Percentiles rank a stretch among this genome's conserved stretches.
These are phyloP conservation scores for Malassezia brasiliensis DNA, from an alignment of 1,284 basidiomycete species.

Conservation along the genomic window DNA sequence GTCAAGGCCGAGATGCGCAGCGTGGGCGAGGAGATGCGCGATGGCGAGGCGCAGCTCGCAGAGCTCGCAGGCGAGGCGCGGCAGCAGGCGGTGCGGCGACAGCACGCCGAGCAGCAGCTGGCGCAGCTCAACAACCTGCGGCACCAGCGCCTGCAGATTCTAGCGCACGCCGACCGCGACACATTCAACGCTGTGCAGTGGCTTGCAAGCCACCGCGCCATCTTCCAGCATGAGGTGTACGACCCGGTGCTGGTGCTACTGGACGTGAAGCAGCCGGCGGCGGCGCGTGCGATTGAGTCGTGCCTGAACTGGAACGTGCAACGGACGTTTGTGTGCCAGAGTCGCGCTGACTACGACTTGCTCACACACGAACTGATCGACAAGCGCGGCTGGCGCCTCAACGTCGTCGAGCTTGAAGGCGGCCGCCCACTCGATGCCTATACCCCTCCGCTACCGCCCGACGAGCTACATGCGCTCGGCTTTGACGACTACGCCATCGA, in stretches of 20 bases:
- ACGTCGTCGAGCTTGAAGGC: constrained; percentile 40
- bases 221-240: constrained; percentile 70
- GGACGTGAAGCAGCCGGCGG: constrained; percentile 59
- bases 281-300: constrained; percentile 65
- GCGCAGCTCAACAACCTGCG: constrained; percentile 29
- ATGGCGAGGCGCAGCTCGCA: constrained; percentile 17
- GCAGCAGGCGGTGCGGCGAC: constrained; percentile 19
- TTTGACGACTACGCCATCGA: constrained; percentile 80
- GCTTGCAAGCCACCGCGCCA: constrained; percentile 61
- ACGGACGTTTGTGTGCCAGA: constrained; percentile 80
- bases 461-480: constrained; percentile 57
- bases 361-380: constrained; percentile 57
- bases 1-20: constrained; percentile 17
- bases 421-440: constrained; percentile 18
- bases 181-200: constrained; percentile 63
- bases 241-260: constrained; percentile 68
- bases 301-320: constrained; percentile 55
- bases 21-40: constrained; percentile 16
- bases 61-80: constrained; percentile 10
- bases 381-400: constrained; percentile 50
- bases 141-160: constrained; percentile 28
- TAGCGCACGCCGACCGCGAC: constrained; percentile 55
- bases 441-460: constrained; percentile 20
- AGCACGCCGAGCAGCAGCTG: constrained; percentile 19
- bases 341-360: constrained; percentile 66